phyloP scores from a whole-genome alignment of 352 stramenopile species.

The Plasmopara halstedii region DNA sequence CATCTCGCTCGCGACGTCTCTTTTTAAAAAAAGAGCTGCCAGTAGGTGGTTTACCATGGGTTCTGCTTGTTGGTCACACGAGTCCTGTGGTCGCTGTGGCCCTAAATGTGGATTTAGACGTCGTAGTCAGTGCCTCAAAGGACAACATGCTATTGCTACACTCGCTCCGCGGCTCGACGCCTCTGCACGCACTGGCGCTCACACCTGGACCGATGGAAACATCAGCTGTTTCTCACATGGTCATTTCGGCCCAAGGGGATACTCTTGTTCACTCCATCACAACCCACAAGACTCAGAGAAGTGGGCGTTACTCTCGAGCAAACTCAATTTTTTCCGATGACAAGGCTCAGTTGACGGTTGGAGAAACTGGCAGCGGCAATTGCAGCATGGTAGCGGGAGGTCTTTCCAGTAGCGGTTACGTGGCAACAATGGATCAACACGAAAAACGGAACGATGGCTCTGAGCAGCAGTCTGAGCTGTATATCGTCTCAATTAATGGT shows the following conservation, averaged over 20 bases:
- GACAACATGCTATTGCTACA: conserved; percentile 72
- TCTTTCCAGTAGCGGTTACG: conserved; percentile 30
- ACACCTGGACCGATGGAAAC: conserved; percentile 32
- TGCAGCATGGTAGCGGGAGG: conserved; percentile 30
- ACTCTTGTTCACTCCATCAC: conserved; percentile 68
- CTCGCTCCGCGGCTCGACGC: conserved; percentile 60
- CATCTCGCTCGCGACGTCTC: conserved; percentile 68
- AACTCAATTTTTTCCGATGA: conserved; percentile 42
- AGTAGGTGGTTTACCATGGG: conserved; percentile 71
- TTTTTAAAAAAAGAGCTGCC: conserved; percentile 82
- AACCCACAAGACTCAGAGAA: conserved; percentile 23
- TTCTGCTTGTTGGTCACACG: conserved; percentile 69
- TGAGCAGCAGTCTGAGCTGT: conserved; percentile 62
- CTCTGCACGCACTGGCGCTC: conserved; percentile 67
- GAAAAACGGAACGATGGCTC: conserved; percentile 16
- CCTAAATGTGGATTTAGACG: conserved; percentile 75
- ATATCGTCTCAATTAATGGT: conserved; percentile 78
- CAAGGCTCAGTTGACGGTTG: conserved; percentile 28
- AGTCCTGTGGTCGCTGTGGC: conserved; percentile 71
- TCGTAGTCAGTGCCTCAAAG: conserved; percentile 74
- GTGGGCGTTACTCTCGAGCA: conserved; percentile 25
- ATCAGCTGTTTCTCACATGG: conserved; percentile 58
- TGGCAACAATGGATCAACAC: conserved; percentile 18
- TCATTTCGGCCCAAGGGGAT: conserved; percentile 63
- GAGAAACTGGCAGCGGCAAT: conserved; percentile 20